Percentiles rank a stretch among this genome's conserved stretches.
These are phyloP conservation scores for Chlamydomonas incerta DNA, from an alignment of 139 green algal genomes.

Conservation along the genomic window DNA sequence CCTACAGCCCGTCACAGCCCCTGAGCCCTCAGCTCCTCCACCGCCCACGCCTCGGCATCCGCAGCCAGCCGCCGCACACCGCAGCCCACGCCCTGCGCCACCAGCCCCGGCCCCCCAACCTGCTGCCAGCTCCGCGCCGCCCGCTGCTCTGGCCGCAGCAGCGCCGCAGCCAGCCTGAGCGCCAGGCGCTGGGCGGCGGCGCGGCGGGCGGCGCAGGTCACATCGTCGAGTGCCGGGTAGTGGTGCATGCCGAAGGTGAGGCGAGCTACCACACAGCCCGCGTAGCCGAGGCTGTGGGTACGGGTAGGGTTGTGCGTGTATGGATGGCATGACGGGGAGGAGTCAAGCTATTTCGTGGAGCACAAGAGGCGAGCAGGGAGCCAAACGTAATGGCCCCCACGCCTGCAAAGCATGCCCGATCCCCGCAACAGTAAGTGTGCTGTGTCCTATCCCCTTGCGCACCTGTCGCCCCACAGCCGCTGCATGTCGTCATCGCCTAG, in stretches of 20 bases:
- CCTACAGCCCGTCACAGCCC: too few species aligned
- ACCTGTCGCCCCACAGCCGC: slow-evolving; percentile 41
- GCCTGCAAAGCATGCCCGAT: too few species aligned
- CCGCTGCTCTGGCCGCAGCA: not conserved
- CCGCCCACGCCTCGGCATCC: not conserved
- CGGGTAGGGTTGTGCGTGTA: not conserved
- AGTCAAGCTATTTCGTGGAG: too few species aligned
- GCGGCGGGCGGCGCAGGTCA: not conserved
- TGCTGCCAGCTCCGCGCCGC: not conserved
- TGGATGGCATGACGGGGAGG: not conserved
- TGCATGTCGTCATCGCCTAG: not conserved
- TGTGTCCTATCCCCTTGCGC: too few species aligned
- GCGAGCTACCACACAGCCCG: slow-evolving; percentile 51
- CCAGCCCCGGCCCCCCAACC: not conserved
- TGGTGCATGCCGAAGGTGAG: slow-evolving; percentile 55
- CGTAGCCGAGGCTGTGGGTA: slow-evolving; percentile 51
- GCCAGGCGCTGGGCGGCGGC: not conserved
- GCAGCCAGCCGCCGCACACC: not conserved
- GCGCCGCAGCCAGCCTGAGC: not conserved
- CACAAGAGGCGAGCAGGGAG: too few species aligned
- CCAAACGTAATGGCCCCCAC: too few species aligned
- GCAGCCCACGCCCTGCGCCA: not conserved
- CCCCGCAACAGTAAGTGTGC: too few species aligned
- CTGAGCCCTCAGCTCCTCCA: not conserved
- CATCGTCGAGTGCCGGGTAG: slow-evolving; percentile 47